Evolutionary conservation across 768 basidiomycete species (phyloP).

Genomic region (Aureoboletus auriporus): DNA sequence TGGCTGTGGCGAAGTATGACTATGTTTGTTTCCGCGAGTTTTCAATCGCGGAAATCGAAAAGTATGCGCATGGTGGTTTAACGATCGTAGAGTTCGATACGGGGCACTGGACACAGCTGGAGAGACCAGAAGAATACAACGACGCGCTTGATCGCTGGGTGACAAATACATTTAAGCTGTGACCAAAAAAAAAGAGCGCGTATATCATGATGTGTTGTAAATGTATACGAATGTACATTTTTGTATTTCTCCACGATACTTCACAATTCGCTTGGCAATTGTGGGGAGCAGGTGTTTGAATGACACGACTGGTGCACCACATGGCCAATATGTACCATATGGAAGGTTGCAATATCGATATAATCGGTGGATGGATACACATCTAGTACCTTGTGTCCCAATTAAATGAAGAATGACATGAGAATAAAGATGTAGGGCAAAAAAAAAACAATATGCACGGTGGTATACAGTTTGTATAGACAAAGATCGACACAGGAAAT

Average conservation of each 20-base stretch:
- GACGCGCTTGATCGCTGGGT: slow-evolving; percentile 34
- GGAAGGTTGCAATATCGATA: slow-evolving; percentile 2
- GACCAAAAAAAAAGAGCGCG: background rate
- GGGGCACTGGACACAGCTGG: slow-evolving; percentile 38
- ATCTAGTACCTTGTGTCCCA: slow-evolving; percentile 27
- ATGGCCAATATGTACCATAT: background rate
- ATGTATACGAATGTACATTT: background rate
- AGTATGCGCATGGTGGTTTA: slow-evolving; percentile 25
- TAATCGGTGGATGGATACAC: slow-evolving; percentile 7
- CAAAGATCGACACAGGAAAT: slow-evolving; percentile 3
- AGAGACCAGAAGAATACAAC: slow-evolving; percentile 33
- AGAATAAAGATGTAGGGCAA: background rate
- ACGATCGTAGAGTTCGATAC: slow-evolving; percentile 32
- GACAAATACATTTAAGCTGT: slow-evolving; percentile 14
- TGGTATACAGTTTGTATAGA: slow-evolving; percentile 12
- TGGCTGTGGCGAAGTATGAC: slow-evolving; percentile 34
- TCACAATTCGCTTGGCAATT: background rate
- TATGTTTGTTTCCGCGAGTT: slow-evolving; percentile 28
- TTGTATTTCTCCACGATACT: background rate
- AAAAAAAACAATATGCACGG: slow-evolving; percentile 1
- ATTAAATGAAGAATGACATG: background rate
- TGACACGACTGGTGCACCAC: background rate
- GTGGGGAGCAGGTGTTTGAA: background rate
- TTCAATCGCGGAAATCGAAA: slow-evolving; percentile 20
- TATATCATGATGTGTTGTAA: background rate